A percentile compares a stretch with the other conserved stretches of the same genome.
Conservation (phyloP, 2,329 filamentous ascomycete species). For the Colletotrichum sp. region DNA sequence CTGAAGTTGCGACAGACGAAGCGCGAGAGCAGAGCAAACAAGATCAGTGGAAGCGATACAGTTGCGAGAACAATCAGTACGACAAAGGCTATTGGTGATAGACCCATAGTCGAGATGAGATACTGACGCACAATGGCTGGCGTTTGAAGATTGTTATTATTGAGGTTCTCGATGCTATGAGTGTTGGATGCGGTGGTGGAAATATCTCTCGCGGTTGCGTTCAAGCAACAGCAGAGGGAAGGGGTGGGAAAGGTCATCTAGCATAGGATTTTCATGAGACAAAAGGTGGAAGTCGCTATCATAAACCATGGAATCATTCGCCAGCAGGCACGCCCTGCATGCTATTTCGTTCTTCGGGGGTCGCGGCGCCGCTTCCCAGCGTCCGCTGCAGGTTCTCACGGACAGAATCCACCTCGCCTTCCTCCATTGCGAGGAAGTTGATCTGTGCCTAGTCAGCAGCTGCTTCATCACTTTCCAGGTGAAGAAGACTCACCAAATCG, state of each 20-base stretch:
- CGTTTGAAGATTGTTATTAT: constrained; percentile 3
- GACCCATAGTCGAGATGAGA: constrained; percentile 3
- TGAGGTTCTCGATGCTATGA: not conserved
- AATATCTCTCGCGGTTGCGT: not conserved
- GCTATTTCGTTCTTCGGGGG: constrained; percentile 23
- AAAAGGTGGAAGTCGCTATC: constrained; percentile 12
- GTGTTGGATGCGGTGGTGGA: not conserved
- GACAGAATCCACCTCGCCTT: constrained; percentile 60
- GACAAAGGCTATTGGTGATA: not conserved
- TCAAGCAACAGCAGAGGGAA: not conserved
- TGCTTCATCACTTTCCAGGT: not conserved
- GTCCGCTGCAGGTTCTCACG: constrained; percentile 64
- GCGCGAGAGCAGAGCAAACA: not conserved
- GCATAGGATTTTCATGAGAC: constrained; percentile 1
- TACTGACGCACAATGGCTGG: not conserved
- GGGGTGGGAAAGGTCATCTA: not conserved
- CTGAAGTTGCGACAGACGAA: constrained; percentile 14
- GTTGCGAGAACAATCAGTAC: constrained; percentile 10
- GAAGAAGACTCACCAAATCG: constrained; percentile 16
- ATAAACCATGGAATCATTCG: constrained; percentile 5
- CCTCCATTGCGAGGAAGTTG: constrained; percentile 69
- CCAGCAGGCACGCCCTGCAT: constrained; percentile 12
- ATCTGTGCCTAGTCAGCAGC: constrained; percentile 49
- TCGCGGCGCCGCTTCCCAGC: constrained; percentile 33
- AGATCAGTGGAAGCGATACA: not conserved